These are phyloP conservation scores for Phoma sp. DNA, from an alignment of 2,329 filamentous ascomycete genomes.

Conservation along the genomic window DNA sequence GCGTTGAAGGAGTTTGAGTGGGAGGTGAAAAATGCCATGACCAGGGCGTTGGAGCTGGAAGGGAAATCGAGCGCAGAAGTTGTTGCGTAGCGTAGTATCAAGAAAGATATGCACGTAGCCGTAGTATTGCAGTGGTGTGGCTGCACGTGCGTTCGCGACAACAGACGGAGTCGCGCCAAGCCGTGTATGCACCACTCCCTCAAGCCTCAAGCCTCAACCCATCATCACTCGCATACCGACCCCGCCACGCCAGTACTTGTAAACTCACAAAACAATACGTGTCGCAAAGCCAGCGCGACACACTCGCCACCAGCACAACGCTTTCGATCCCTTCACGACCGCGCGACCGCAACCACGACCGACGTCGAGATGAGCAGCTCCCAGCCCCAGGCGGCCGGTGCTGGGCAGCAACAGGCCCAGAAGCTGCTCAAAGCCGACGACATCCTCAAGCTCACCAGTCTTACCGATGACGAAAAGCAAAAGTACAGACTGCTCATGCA, in stretches of 20 bases:
- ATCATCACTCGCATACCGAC: conserved; percentile 1
- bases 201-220: conserved; percentile 12
- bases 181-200: conserved; percentile 3
- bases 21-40: conserved; percentile 67
- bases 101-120: background rate
- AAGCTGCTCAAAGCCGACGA: conserved; percentile 45
- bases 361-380: conserved; percentile 42
- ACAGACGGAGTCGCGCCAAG: conserved; percentile 21
- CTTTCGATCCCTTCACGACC: background rate
- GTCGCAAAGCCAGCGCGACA: conserved; percentile 8
- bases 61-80: background rate
- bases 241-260: background rate
- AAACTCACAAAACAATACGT: background rate
- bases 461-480: conserved; percentile 62
- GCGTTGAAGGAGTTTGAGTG: conserved; percentile 90
- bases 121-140: background rate
- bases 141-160: conserved; percentile 28
- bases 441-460: conserved; percentile 43
- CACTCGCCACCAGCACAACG: background rate
- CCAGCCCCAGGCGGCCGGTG: conserved; percentile 37
- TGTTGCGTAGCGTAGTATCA: background rate
- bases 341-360: conserved; percentile 19
- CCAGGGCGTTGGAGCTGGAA: conserved; percentile 29
- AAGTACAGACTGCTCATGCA: conserved; percentile 62
- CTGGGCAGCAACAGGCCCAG: conserved; percentile 21